Base-by-base conservation (phyloP, 352 stramenopile genomes). In the Phytophthora pini region DNA sequence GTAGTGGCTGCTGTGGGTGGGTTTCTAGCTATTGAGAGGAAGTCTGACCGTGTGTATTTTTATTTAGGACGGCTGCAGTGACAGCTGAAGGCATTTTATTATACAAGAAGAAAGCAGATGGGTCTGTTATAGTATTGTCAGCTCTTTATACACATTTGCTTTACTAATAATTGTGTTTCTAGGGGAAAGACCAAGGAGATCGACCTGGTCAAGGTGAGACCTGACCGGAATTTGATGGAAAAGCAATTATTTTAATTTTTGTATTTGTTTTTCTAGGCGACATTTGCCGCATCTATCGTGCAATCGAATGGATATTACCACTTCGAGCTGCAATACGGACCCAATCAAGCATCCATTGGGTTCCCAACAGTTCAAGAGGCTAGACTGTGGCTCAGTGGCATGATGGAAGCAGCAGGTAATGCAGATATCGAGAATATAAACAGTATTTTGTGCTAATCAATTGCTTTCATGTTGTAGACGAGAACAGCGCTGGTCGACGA, bases 51-150 rank as follows among this genome's bases (percentile, higher is more conserved):
- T 13, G 24, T 36, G 31, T 62, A n/a, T 20, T 65, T 31, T 36
- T 50, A 7, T 44, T 48, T 43, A 88, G 79, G 56, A 39, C 67
- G 9, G 79, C 77, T 51, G 48, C 79, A 3, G 76, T 93, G 39
- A 89, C 85, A 39, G 56, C 65, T 17, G 82, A 91, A n/a, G 85
- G 82, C 0, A 83, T 86, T 73, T 57, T 93, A 48, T 58, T 69
- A 29, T 93, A 92, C 58, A 87, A 81, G 64, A 93, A 90, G 76
- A 89, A 88, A 58, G 58, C 55, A 10, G 72, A 87, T 57, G 70
- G 60, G 71, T 85, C 66, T 24, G 41, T 56, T 32, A 39, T 43
- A 26, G 47, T 45, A 27, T 41, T 47, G 24, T 45, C 17, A 20
- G 17, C 17, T 32, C 15, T 50, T 66, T n/a, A 22, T 45, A 38